Percentiles rank a stretch among this genome's conserved stretches.
phyloP scores from a whole-genome alignment of 2,329 filamentous ascomycete species.

The Aureobasidium sp. region DNA sequence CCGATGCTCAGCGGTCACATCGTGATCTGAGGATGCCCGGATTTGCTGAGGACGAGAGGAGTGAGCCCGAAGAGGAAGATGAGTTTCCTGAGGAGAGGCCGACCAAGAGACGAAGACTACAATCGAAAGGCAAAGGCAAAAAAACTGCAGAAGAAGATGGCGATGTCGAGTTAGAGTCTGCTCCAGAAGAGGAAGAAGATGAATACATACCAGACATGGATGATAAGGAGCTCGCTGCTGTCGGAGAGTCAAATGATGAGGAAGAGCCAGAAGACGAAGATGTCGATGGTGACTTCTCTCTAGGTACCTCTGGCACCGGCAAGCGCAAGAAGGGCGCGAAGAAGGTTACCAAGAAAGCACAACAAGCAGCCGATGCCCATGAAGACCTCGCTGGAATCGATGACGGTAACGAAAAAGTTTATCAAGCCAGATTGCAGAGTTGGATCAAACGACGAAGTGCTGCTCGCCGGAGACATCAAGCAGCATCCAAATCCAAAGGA shows the following conservation, averaged over 20 bases:
- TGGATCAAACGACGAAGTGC: conserved; percentile 64
- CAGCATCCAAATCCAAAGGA: conserved; percentile 7
- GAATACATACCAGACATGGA: conserved; percentile 35
- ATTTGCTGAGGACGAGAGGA: conserved; percentile 33
- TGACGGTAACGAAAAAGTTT: conserved; percentile 80
- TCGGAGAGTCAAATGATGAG: conserved; percentile 34
- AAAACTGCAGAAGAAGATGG: conserved; percentile 18
- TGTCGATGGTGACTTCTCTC: conserved; percentile 27
- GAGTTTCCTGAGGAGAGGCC: conserved; percentile 32
- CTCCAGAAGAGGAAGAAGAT: conserved; percentile 35
- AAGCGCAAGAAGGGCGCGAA: conserved; percentile 30
- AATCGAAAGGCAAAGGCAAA: conserved; percentile 21
- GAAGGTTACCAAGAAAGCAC: conserved; percentile 24
- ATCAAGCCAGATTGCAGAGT: conserved; percentile 63
- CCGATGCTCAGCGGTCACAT: conserved; percentile 35
- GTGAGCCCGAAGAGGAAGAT: conserved; percentile 26
- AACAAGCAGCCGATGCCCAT: conserved; percentile 22
- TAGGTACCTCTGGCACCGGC: conserved; percentile 34
- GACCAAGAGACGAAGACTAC: conserved; percentile 37
- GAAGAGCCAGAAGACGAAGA: conserved; percentile 31
- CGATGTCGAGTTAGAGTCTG: conserved; percentile 17
- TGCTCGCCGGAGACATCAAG: conserved; percentile 43
- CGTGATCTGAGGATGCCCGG: conserved; percentile 43
- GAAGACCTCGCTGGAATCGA: conserved; percentile 63
- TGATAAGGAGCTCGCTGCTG: conserved; percentile 34